Conservation (phyloP, 192 early-diverging fungal genomes). For the Podila clonocystis region DNA sequence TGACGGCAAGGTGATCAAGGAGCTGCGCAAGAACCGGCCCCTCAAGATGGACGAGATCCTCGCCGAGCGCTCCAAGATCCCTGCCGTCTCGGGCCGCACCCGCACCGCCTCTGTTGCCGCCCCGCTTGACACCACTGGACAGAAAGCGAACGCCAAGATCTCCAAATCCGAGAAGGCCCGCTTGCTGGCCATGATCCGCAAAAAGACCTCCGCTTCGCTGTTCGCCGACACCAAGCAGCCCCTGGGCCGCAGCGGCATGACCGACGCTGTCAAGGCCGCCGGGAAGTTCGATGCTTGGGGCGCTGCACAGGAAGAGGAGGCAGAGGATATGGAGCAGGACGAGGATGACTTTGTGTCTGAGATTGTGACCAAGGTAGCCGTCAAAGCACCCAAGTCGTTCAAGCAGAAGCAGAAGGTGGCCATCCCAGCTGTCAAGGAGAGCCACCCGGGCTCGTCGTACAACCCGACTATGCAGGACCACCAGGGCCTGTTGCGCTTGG, state of each 20-base stretch:
- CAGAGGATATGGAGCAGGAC: slow-evolving; percentile 56
- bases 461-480: slow-evolving; percentile 87
- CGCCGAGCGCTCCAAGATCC: slow-evolving; percentile 72
- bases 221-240: slow-evolving; percentile 27
- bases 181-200: slow-evolving; percentile 34
- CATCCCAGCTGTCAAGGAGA: slow-evolving; percentile 75
- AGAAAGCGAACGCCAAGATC: slow-evolving; percentile 36
- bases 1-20: slow-evolving; percentile 60
- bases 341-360: slow-evolving; percentile 27
- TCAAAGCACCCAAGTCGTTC: slow-evolving; percentile 55
- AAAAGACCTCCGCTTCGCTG: slow-evolving; percentile 30
- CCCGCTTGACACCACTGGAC: neutral
- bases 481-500: slow-evolving; percentile 70
- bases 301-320: slow-evolving; percentile 53
- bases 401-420: slow-evolving; percentile 55
- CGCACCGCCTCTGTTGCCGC: slow-evolving; percentile 5
- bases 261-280: slow-evolving; percentile 49
- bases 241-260: slow-evolving; percentile 33
- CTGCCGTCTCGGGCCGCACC: slow-evolving; percentile 52
- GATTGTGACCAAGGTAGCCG: slow-evolving; percentile 38
- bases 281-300: slow-evolving; percentile 74
- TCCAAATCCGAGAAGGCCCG: slow-evolving; percentile 44
- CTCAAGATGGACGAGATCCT: slow-evolving; percentile 90
- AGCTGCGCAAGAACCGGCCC: slow-evolving; percentile 59
- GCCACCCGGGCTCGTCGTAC: slow-evolving; percentile 92